A percentile compares a stretch with the other conserved stretches of the same genome.
Evolutionary conservation across 2,329 filamentous ascomycete species (phyloP).

Genomic region (Sphaerulina musiva): DNA sequence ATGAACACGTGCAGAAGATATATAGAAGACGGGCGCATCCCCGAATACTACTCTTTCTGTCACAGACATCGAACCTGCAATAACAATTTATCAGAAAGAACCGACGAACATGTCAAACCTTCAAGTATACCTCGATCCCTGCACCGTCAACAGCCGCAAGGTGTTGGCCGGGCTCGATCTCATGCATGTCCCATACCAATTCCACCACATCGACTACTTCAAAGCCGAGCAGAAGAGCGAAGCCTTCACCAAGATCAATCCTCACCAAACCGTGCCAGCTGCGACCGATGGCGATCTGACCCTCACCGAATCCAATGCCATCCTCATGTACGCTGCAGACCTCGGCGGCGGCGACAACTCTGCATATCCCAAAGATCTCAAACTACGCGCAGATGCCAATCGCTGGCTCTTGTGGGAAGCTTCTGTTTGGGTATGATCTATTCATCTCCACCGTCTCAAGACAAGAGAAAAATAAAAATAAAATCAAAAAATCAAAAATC

Average conservation of each 20-base stretch:
- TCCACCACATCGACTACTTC: conserved; percentile 38
- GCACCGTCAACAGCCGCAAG: conserved; percentile 40
- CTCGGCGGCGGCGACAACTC: conserved; percentile 21
- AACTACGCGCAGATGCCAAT: conserved; percentile 37
- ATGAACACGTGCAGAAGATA: conserved; percentile 4
- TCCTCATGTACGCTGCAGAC: conserved; percentile 40
- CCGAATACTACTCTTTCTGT: neutral
- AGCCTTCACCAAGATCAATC: conserved; percentile 35
- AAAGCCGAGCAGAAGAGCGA: conserved; percentile 36
- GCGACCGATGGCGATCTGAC: conserved; percentile 36
- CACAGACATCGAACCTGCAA: neutral
- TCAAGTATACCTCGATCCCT: conserved; percentile 37
- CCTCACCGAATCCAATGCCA: conserved; percentile 41
- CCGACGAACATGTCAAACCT: conserved; percentile 22
- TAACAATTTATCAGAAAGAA: neutral
- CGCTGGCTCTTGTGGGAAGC: conserved; percentile 42
- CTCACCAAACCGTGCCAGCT: conserved; percentile 37
- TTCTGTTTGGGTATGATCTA: conserved; percentile 30
- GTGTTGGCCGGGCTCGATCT: conserved; percentile 38
- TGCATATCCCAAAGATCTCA: conserved; percentile 38
- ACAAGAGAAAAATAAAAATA: too few species aligned
- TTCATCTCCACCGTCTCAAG: neutral
- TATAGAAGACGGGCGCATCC: conserved; percentile 4
- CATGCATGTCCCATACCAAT: conserved; percentile 34
- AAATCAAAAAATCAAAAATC: neutral